Percentiles rank a stretch among this genome's conserved stretches.
Conservation (phyloP, 2,329 filamentous ascomycete species). For the Penicillium verrucosum region DNA sequence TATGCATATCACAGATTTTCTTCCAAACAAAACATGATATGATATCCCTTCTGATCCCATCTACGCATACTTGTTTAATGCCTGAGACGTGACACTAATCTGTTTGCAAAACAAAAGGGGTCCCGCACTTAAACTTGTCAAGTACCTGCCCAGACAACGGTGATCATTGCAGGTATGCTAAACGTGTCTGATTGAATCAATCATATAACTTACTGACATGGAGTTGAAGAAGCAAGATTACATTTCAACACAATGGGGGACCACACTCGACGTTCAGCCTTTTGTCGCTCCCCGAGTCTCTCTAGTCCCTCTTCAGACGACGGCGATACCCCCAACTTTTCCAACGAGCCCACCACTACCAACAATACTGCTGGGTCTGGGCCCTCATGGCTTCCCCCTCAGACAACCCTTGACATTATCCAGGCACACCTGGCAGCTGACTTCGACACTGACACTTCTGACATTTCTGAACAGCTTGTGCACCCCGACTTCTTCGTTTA, state of each 20-base stretch:
- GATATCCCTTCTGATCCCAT: neutral
- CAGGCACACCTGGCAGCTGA: neutral
- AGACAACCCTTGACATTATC: neutral
- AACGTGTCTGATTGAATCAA: neutral
- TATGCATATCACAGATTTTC: neutral
- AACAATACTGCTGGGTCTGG: neutral
- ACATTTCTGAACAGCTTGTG: neutral
- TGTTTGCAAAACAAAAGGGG: neutral
- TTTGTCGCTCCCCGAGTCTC: neutral
- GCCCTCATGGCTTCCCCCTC: too few relatives aligned
- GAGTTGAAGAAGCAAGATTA: neutral
- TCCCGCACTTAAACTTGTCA: neutral
- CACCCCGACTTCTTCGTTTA: neutral
- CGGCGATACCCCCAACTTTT: neutral
- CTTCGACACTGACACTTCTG: neutral
- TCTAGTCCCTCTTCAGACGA: neutral
- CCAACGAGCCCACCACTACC: neutral
- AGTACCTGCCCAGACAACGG: neutral
- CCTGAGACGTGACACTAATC: neutral
- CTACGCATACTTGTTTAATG: neutral
- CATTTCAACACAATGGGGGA: neutral
- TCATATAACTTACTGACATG: neutral
- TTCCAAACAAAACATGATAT: neutral
- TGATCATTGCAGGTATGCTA: neutral
- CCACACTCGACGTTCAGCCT: neutral